Evolutionary conservation across 257 asterid species (phyloP).

Genomic region (Rhazya stricta): DNA sequence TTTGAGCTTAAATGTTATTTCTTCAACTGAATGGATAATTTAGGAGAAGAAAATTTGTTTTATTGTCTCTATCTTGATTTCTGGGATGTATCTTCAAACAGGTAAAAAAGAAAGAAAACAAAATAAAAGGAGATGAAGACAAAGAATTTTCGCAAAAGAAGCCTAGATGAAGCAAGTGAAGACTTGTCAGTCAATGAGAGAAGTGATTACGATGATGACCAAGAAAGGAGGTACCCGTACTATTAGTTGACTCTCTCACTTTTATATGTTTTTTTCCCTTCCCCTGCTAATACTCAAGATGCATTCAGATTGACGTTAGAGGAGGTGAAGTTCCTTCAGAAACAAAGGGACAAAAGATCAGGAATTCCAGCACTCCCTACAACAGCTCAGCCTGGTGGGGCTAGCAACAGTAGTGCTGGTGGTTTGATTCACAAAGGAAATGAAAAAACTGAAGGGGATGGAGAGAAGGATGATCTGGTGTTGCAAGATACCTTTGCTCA

Average conservation of each 20-base stretch:
- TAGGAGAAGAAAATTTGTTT: background rate
- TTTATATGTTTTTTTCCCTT: background rate
- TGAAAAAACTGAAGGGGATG: slow-evolving; percentile 64
- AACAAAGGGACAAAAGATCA: slow-evolving; percentile 75
- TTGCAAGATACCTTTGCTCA: slow-evolving; percentile 98
- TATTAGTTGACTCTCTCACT: background rate
- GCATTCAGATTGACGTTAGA: slow-evolving; percentile 50
- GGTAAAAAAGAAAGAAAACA: background rate
- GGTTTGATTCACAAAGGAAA: slow-evolving; percentile 39
- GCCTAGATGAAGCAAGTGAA: slow-evolving; percentile 39
- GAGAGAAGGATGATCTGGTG: slow-evolving; percentile 88
- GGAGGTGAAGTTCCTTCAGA: slow-evolving; percentile 94
- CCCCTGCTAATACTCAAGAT: background rate
- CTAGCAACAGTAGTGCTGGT: slow-evolving; percentile 21
- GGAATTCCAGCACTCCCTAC: slow-evolving; percentile 72
- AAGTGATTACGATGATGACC: slow-evolving; percentile 28
- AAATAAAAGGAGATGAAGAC: slow-evolving; percentile 34
- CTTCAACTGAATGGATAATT: background rate
- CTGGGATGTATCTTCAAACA: background rate
- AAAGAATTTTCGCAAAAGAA: slow-evolving; percentile 79
- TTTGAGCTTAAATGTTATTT: background rate
- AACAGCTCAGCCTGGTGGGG: slow-evolving; percentile 21
- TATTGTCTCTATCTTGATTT: background rate
- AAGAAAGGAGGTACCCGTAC: slow-evolving; percentile 27
- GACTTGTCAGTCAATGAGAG: slow-evolving; percentile 16